Percentiles rank a stretch among this genome's conserved stretches.
phyloP scores from a whole-genome alignment of 495 filamentous ascomycete species.

The Daldinia caldariorum region DNA sequence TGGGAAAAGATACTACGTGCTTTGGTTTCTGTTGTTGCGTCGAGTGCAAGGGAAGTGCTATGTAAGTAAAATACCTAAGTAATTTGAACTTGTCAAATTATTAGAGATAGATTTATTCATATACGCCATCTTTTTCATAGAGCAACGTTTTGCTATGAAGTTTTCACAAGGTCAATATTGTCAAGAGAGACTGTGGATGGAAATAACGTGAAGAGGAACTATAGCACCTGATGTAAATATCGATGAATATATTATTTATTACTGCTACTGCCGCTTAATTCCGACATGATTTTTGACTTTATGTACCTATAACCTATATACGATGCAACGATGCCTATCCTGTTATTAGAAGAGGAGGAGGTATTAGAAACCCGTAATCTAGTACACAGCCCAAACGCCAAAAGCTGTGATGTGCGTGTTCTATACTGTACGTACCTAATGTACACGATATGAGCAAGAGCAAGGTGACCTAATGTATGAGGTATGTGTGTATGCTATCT shows the following conservation, averaged over 20 bases:
- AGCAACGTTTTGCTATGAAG: neutral
- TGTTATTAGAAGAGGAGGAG: neutral
- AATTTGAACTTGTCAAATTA: neutral
- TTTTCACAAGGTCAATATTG: no score
- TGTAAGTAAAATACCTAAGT: neutral
- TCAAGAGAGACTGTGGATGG: no score
- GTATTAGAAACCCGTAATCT: neutral
- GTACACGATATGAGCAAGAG: no score
- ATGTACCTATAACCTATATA: neutral
- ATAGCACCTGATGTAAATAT: neutral
- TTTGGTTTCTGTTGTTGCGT: neutral
- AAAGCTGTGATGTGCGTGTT: neutral
- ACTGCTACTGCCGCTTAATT: neutral
- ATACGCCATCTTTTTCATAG: neutral
- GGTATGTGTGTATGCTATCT: constrained; percentile 2
- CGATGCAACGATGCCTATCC: constrained; percentile 1
- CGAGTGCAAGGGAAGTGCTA: neutral
- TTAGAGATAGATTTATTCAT: neutral
- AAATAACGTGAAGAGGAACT: neutral
- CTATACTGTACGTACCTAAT: neutral
- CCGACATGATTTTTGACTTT: neutral
- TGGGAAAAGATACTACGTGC: neutral
- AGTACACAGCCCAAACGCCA: constrained; percentile 7
- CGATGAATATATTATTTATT: neutral
- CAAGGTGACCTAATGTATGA: neutral